Evolutionary conservation across 495 filamentous ascomycete genomes (phyloP).

Genomic region (Trichocladium uniseriatum): DNA sequence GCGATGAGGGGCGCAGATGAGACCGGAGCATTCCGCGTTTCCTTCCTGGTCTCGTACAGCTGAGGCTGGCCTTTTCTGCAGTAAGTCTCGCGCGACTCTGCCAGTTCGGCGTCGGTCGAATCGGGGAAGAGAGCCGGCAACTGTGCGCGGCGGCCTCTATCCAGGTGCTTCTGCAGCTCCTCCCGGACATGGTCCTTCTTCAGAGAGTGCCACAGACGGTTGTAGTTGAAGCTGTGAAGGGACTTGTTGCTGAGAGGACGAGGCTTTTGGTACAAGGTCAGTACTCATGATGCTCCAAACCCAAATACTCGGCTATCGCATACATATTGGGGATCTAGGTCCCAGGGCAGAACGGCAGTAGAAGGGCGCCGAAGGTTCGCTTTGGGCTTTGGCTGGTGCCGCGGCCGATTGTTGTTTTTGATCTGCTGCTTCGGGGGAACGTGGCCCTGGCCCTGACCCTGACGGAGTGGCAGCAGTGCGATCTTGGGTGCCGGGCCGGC

Average conservation of each 20-base stretch:
- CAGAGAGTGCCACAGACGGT: slow-evolving; percentile 1
- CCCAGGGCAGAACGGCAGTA: neutral
- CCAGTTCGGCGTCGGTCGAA: neutral
- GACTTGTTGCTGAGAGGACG: neutral
- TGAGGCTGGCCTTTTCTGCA: neutral
- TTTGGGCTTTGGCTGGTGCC: neutral
- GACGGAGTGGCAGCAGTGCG: too few relatives aligned
- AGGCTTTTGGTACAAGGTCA: neutral
- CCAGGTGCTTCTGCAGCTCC: neutral
- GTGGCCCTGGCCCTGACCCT: too few relatives aligned
- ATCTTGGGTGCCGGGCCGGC: neutral
- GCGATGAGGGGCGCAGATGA: neutral
- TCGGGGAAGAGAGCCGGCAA: neutral
- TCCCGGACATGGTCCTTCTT: neutral
- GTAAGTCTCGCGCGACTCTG: neutral
- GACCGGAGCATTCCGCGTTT: neutral
- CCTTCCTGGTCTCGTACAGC: neutral
- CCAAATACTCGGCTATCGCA: neutral
- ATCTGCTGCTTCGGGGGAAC: neutral
- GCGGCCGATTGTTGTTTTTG: neutral
- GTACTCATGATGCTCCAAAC: too few relatives aligned
- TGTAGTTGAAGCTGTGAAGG: neutral
- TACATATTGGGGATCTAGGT: neutral
- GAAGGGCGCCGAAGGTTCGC: neutral
- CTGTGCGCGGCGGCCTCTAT: neutral